A percentile compares a stretch with the other conserved stretches of the same genome.
phyloP scores from a whole-genome alignment of 2,329 filamentous ascomycete species.

The Penicillium thymicola region DNA sequence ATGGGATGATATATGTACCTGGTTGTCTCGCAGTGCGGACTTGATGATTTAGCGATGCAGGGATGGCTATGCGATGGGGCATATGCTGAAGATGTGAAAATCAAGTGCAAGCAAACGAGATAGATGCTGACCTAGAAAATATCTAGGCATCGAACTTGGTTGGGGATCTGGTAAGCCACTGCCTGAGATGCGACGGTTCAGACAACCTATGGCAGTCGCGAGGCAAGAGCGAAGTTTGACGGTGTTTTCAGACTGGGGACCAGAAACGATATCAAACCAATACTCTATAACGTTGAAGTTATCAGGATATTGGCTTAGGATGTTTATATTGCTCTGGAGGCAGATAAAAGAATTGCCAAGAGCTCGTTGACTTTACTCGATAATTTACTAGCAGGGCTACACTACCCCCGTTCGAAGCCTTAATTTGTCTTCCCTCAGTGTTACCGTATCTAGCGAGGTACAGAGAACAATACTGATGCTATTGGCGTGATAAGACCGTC shows the following conservation, averaged over 20 bases:
- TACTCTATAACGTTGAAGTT: not conserved
- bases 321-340: not conserved
- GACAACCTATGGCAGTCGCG: not conserved
- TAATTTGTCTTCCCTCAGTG: not conserved
- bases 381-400: not conserved
- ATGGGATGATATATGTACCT: not conserved
- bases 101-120: not conserved
- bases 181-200: not conserved
- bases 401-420: not conserved
- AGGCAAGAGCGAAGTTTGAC: not conserved
- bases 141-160: not conserved
- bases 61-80: not conserved
- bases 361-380: not conserved
- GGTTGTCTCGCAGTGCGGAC: not conserved
- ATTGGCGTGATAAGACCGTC: not conserved
- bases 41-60: not conserved
- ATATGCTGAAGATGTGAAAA: not conserved
- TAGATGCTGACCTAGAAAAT: not conserved
- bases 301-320: not conserved
- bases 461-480: too few species aligned
- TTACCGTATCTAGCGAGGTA: not conserved
- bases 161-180: not conserved
- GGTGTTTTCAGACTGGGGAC: not conserved
- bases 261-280: not conserved
- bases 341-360: not conserved